These are phyloP conservation scores for Pyropia yezoensis DNA, from an alignment of 23 red algal species.

Conservation along the genomic window DNA sequence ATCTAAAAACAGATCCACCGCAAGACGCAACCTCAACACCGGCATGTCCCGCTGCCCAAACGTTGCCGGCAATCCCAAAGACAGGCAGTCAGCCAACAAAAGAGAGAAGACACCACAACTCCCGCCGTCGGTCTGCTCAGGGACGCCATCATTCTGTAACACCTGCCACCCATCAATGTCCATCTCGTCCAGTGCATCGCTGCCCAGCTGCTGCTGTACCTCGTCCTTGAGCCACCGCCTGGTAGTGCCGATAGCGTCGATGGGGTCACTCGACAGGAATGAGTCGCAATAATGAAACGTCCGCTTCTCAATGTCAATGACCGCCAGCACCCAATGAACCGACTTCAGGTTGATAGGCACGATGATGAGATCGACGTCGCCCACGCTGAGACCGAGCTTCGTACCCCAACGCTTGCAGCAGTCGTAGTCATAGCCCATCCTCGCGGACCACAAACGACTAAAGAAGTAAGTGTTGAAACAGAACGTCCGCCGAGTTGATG, in stretches of 20 bases:
- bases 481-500: slow-evolving; percentile 26
- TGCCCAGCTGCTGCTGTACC: slow-evolving; percentile 25
- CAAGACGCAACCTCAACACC: too few relatives aligned
- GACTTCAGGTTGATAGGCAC: slow-evolving; percentile 64
- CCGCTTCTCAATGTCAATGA: slow-evolving; percentile 25
- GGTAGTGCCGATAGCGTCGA: slow-evolving; percentile 11
- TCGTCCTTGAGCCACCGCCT: slow-evolving; percentile 60
- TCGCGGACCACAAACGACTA: slow-evolving; percentile 22
- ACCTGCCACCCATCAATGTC: slow-evolving; percentile 24
- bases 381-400: slow-evolving; percentile 11
- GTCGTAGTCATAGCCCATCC: slow-evolving; percentile 30
- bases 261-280: slow-evolving; percentile 13
- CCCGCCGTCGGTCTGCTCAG: slow-evolving; percentile 45
- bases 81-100: slow-evolving; percentile 44
- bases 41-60: too few relatives aligned
- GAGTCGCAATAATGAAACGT: slow-evolving; percentile 48
- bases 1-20: too few relatives aligned
- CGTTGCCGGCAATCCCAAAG: too few relatives aligned
- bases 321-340: slow-evolving; percentile 64
- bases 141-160: slow-evolving; percentile 18
- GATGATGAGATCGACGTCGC: slow-evolving; percentile 29
- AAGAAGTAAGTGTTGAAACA: slow-evolving; percentile 77
- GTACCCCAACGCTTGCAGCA: slow-evolving; percentile 35
- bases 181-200: slow-evolving; percentile 12
- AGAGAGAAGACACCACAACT: slow-evolving; percentile 67